Base-by-base conservation (phyloP, 129 eudicot genomes). In the Pittosporum tobira region DNA sequence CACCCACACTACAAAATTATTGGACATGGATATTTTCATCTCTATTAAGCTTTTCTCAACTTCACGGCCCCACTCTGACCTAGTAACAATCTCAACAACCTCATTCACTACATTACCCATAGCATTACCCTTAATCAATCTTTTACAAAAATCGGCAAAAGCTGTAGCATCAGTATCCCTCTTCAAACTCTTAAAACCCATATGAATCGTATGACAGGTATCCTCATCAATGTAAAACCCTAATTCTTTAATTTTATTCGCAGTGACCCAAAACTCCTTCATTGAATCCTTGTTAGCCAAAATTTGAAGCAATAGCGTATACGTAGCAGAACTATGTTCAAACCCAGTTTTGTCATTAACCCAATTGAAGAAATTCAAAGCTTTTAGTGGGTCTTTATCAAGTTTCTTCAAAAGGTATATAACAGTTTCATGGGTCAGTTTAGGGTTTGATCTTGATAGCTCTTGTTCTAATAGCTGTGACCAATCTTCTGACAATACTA, bases 391-490 rank as follows among this genome's bases (percentile, higher is more conserved):
- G 30, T 84, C 73, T 30, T 74, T 79, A 4, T 71, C 80, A 15
- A 84, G 60, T 58, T 81, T 88, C 72, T 67, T 81, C 64, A 88
- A 64, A 12, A 84, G 70, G 65, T 81, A 81, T 50, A 77, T 59
- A 10, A 84, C 87, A 54, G 59, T 34, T 77, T 88, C 96, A 73
- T 88, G 94, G 42, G n/a, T n/a, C n/a, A n/a, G n/a, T n/a, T n/a
- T n/a, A n/a, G n/a, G n/a, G n/a, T n/a, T n/a, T n/a, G n/a, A 60
- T 76, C 53, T 51, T n/a, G 62, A 59, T 21, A 84, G 49, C 20
- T 71, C 69, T 4, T 56, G 51, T 61, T 88, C 88, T 29, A 84
- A n/a, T 3, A 63, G 69, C 4, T 64, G 43, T 20, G 81, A 75
- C 88, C 91, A 81, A 3, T 76, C 77, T 43, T 74, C 60, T 8